phyloP scores from a whole-genome alignment of 208 protist species.

The Leishmania braziliensis region DNA sequence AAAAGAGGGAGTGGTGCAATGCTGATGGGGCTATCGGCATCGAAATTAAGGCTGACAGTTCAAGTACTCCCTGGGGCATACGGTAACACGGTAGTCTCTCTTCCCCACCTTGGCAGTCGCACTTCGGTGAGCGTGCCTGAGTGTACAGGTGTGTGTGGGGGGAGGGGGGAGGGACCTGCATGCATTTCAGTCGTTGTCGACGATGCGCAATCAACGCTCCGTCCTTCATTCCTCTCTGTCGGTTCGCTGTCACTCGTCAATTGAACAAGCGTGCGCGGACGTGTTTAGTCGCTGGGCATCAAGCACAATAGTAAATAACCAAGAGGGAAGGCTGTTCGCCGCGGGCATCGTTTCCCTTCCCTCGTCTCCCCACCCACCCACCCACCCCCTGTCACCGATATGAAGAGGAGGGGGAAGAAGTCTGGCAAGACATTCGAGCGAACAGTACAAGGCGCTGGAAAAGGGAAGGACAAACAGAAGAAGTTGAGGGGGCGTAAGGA shows the following conservation, averaged over 20 bases:
- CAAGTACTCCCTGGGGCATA: background rate
- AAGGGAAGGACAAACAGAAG: constrained; percentile 30
- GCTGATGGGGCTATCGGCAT: background rate
- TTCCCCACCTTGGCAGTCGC: background rate
- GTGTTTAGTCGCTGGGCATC: background rate
- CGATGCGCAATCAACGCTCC: too few relatives aligned
- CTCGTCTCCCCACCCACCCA: background rate
- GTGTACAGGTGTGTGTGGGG: background rate
- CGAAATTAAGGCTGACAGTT: background rate
- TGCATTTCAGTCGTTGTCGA: too few relatives aligned
- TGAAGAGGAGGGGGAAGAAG: constrained; percentile 1
- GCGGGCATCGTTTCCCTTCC: background rate
- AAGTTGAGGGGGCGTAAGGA: background rate
- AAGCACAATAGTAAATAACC: background rate
- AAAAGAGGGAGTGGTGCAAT: background rate
- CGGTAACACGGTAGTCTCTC: background rate
- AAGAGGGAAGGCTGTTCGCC: background rate
- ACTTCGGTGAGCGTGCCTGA: background rate
- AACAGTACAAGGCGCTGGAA: background rate
- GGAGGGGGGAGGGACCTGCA: background rate
- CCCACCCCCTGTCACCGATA: background rate
- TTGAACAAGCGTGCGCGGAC: too few relatives aligned
- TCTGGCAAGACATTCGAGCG: background rate
- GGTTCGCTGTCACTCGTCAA: too few relatives aligned
- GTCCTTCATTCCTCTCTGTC: too few relatives aligned